A percentile compares a stretch with the other conserved stretches of the same genome.
Conservation (phyloP, 2,329 filamentous ascomycete genomes). For the Orbilia blumenaviensis region DNA sequence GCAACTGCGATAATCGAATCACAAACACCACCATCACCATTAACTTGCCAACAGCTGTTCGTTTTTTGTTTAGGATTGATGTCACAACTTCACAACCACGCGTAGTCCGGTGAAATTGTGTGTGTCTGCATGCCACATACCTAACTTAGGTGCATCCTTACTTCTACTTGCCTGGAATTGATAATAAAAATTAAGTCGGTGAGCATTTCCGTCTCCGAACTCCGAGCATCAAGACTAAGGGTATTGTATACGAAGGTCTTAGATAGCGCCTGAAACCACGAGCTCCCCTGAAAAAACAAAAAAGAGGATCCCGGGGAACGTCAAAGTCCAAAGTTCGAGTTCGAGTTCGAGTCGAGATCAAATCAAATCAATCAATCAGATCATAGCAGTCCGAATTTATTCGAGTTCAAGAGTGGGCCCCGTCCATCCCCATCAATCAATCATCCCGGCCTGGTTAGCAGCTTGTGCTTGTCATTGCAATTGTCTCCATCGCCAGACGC, state of each 20-base stretch:
- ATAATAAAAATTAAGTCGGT: not conserved
- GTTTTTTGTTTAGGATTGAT: too few relatives aligned
- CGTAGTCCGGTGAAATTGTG: too few relatives aligned
- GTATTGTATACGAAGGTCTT: not conserved
- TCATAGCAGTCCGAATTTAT: not conserved
- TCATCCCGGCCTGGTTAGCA: not conserved
- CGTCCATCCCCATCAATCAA: too few relatives aligned
- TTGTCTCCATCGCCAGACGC: conserved; percentile 13
- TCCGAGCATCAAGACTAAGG: not conserved
- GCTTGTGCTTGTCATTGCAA: not conserved
- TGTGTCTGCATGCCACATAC: too few relatives aligned
- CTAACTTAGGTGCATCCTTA: too few relatives aligned
- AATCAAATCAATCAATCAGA: not conserved
- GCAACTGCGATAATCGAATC: too few relatives aligned
- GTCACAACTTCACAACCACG: not conserved
- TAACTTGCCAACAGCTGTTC: too few relatives aligned
- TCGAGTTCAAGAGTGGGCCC: not conserved
- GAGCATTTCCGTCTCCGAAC: conserved; percentile 11
- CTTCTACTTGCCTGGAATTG: too few relatives aligned
- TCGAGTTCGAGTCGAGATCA: not conserved
- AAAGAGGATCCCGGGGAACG: not conserved
- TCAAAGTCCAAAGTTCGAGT: not conserved
- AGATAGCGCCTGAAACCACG: conserved; percentile 18
- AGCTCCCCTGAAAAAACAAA: conserved; percentile 48
- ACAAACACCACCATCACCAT: not conserved